These are phyloP conservation scores for Candida tunisiensis DNA, from an alignment of 1,139 yeast species.

Conservation along the genomic window DNA sequence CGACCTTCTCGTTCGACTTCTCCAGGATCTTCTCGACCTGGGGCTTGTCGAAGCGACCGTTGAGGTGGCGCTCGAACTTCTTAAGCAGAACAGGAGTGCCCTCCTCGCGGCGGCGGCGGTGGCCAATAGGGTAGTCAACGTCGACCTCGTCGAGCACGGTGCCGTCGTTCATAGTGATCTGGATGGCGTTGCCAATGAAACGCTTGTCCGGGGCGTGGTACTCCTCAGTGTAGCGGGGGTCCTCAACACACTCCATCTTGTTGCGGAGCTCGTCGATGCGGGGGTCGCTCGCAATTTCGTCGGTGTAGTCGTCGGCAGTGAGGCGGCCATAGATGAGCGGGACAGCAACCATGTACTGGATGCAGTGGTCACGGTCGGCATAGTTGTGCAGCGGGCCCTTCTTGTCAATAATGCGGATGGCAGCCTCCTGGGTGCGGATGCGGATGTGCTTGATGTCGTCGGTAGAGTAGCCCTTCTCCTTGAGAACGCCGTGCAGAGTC, in stretches of 20 bases:
- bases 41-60: slow-evolving; percentile 25
- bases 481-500: slow-evolving; percentile 24
- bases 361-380: slow-evolving; percentile 47
- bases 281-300: slow-evolving; percentile 32
- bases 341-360: slow-evolving; percentile 43
- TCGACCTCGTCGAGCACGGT: slow-evolving; percentile 33
- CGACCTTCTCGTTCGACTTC: slow-evolving; percentile 20
- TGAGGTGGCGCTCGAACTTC: slow-evolving; percentile 33
- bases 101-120: slow-evolving; percentile 37
- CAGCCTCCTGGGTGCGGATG: slow-evolving; percentile 43
- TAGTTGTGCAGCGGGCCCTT: slow-evolving; percentile 41
- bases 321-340: slow-evolving; percentile 37
- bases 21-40: slow-evolving; percentile 25
- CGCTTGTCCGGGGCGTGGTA: slow-evolving; percentile 41
- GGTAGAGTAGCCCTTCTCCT: slow-evolving; percentile 24
- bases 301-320: slow-evolving; percentile 40
- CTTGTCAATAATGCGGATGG: slow-evolving; percentile 40
- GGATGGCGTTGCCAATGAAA: slow-evolving; percentile 36
- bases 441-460: slow-evolving; percentile 32
- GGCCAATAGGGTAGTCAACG: slow-evolving; percentile 43
- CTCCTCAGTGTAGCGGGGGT: slow-evolving; percentile 29
- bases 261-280: slow-evolving; percentile 33
- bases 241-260: slow-evolving; percentile 38
- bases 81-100: slow-evolving; percentile 36
- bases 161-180: slow-evolving; percentile 35